Evolutionary conservation across 148 eudicot genomes (phyloP).

Genomic region (Chenopodium suecicum): DNA sequence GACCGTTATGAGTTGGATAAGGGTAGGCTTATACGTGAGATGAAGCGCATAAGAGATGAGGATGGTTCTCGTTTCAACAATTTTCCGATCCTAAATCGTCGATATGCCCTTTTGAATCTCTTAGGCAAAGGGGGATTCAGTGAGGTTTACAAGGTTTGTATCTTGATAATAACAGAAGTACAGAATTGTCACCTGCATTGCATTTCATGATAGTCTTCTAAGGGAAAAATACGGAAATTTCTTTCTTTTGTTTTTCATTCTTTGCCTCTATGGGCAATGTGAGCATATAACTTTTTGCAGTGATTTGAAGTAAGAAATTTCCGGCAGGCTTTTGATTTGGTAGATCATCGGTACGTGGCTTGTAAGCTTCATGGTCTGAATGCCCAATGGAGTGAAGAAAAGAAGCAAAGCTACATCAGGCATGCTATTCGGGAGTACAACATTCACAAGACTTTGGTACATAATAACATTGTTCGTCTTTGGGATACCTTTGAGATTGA

Average conservation of each 20-base stretch:
- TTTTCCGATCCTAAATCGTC: conserved; percentile 81
- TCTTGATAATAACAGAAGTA: neutral
- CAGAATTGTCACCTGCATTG: neutral
- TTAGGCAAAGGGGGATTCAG: conserved; percentile 98
- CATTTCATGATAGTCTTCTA: conserved; percentile 4
- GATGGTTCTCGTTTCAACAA: conserved; percentile 95
- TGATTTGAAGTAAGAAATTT: conserved; percentile 42
- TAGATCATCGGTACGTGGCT: conserved; percentile 94
- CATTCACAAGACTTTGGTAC: conserved; percentile 95
- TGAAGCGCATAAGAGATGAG: conserved; percentile 98
- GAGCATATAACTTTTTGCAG: conserved; percentile 31
- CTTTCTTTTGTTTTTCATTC: neutral
- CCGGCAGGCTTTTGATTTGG: conserved; percentile 95
- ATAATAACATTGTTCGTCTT: conserved; percentile 89
- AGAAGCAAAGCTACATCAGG: conserved; percentile 95
- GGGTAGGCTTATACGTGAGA: conserved; percentile 97
- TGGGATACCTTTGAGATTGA: conserved; percentile 99
- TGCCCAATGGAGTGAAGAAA: conserved; percentile 98
- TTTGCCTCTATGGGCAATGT: conserved; percentile 37
- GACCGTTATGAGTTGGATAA: conserved; percentile 91
- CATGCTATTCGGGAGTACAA: conserved; percentile 98
- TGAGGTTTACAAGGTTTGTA: conserved; percentile 91
- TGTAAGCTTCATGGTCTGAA: conserved; percentile 98
- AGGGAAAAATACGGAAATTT: neutral
- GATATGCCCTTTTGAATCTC: conserved; percentile 94